A percentile compares a stretch with the other conserved stretches of the same genome.
Evolutionary conservation across 345 rosid genomes (phyloP).

Genomic region (Salix viminalis): DNA sequence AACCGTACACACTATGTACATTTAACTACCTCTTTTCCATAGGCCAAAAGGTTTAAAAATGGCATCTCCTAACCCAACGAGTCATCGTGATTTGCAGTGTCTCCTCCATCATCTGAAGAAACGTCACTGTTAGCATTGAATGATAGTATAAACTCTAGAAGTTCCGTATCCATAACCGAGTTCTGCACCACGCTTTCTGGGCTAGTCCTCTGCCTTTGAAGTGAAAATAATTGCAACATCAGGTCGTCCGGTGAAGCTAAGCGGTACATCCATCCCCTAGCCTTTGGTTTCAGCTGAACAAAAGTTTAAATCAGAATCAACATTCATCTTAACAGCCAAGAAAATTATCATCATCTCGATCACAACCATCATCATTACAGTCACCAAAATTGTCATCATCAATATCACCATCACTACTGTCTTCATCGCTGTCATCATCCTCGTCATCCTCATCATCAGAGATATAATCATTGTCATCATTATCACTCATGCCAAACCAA

Average conservation of each 20-base stretch:
- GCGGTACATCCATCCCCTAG: conserved; percentile 51
- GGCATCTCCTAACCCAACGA: conserved; percentile 26
- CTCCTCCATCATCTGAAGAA: conserved; percentile 40
- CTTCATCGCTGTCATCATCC: conserved; percentile 8
- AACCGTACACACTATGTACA: conserved; percentile 28
- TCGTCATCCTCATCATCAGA: conserved; percentile 19
- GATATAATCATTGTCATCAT: conserved; percentile 12
- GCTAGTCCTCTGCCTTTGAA: conserved; percentile 35
- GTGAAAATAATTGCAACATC: conserved; percentile 48
- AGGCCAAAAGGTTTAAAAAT: neutral
- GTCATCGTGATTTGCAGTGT: conserved; percentile 39
- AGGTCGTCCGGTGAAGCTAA: conserved; percentile 43
- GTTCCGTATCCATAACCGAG: conserved; percentile 39
- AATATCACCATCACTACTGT: neutral
- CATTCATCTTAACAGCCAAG: conserved; percentile 21
- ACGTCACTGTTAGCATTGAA: conserved; percentile 41
- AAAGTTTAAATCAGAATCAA: conserved; percentile 43
- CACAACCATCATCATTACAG: neutral
- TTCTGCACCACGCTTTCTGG: conserved; percentile 37
- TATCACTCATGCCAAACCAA: conserved; percentile 27
- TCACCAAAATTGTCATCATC: conserved; percentile 3
- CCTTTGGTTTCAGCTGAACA: conserved; percentile 56
- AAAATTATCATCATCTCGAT: conserved; percentile 25
- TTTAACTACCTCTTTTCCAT: neutral
- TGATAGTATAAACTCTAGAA: conserved; percentile 42